These are phyloP conservation scores for Lipomyces kockii DNA, from an alignment of 805 yeast species.

Conservation along the genomic window DNA sequence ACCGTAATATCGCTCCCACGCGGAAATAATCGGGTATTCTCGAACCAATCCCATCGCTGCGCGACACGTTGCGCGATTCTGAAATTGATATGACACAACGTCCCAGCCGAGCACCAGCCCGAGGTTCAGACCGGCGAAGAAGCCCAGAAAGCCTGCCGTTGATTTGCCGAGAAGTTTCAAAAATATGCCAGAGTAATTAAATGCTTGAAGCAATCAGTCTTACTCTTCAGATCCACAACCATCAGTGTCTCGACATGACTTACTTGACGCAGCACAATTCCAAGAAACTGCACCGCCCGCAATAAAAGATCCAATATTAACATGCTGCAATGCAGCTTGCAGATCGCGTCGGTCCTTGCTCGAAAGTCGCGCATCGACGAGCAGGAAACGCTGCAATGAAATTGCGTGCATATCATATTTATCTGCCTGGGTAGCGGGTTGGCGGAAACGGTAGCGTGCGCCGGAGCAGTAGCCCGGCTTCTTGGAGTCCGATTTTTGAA, in stretches of 20 bases:
- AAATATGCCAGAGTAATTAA: constrained; percentile 11
- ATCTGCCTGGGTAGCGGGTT: background rate
- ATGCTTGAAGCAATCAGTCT: background rate
- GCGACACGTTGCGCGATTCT: constrained; percentile 10
- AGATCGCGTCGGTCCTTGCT: constrained; percentile 19
- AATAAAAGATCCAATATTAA: constrained; percentile 20
- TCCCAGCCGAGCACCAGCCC: constrained; percentile 24
- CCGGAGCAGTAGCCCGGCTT: background rate
- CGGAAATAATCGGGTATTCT: constrained; percentile 16
- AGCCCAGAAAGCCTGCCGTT: constrained; percentile 17
- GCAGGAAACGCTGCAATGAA: constrained; percentile 9
- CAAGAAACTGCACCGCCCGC: constrained; percentile 13
- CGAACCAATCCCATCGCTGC: constrained; percentile 20
- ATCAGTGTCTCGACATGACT: background rate
- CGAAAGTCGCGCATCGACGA: constrained; percentile 17
- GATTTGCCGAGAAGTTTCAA: constrained; percentile 14
- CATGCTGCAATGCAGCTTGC: constrained; percentile 12
- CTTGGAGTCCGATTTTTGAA: background rate
- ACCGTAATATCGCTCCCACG: constrained; percentile 27
- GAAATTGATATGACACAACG: constrained; percentile 11
- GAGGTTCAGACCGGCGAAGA: constrained; percentile 23
- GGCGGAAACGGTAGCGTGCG: background rate
- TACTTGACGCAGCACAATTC: constrained; percentile 5
- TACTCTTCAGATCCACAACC: background rate
- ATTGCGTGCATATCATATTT: constrained; percentile 2